Conservation (phyloP, 2,329 filamentous ascomycete genomes). For the Atkinsonella hypoxylon region DNA sequence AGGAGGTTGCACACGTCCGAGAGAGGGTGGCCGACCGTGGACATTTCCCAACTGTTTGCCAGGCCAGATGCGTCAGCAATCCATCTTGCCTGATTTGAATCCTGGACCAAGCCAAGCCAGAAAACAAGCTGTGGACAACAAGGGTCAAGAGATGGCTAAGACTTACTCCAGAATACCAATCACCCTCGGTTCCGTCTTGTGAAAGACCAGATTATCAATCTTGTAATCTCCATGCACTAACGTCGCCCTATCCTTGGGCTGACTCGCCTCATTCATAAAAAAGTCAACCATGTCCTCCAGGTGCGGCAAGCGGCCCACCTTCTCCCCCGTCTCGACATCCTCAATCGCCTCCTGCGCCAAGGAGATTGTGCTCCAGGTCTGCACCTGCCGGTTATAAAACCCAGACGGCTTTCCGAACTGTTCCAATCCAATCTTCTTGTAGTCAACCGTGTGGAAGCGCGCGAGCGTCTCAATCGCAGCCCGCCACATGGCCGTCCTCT, state of each 20-base stretch:
- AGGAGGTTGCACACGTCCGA: constrained; percentile 77
- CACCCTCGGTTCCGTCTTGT: constrained; percentile 75
- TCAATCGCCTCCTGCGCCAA: constrained; percentile 60
- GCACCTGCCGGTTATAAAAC: constrained; percentile 79
- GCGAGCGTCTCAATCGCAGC: constrained; percentile 75
- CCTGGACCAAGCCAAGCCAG: no score
- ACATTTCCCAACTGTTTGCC: constrained; percentile 75
- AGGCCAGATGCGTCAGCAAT: background rate
- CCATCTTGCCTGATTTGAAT: background rate
- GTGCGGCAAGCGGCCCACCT: constrained; percentile 74
- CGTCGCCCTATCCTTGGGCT: constrained; percentile 65
- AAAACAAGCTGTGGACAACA: background rate
- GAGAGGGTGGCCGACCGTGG: constrained; percentile 89
- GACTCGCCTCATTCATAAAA: constrained; percentile 55
- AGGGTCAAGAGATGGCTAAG: background rate
- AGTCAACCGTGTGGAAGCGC: constrained; percentile 67
- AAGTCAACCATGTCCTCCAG: constrained; percentile 70
- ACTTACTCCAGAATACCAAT: constrained; percentile 81
- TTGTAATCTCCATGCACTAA: constrained; percentile 96
- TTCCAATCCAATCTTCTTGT: constrained; percentile 53
- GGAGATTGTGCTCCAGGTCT: constrained; percentile 70
- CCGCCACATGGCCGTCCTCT: constrained; percentile 73
- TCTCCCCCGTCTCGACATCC: constrained; percentile 64
- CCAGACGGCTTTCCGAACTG: constrained; percentile 60
- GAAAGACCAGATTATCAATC: constrained; percentile 82